Percentiles rank a stretch among this genome's conserved stretches.
Conservation (phyloP, 345 rosid genomes). For the Gossypium herbaceum region DNA sequence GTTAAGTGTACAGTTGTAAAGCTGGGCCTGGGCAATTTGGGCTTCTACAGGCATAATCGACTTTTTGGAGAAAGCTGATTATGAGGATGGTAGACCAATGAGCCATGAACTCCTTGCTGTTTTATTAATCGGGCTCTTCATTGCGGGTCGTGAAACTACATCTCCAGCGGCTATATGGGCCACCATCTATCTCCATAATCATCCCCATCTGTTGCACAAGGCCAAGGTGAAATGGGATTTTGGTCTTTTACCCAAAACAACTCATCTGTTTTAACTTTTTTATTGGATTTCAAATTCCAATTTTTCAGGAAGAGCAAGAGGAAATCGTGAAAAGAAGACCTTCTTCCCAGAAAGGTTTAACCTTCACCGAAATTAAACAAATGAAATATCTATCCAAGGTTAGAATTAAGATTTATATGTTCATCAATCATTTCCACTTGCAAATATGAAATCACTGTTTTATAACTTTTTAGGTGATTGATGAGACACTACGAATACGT, state of each 20-base stretch:
- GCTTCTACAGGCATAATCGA: constrained; percentile 21
- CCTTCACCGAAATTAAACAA: constrained; percentile 32
- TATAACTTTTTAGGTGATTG: background rate
- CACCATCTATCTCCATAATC: constrained; percentile 2
- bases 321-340: constrained; percentile 26
- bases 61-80: constrained; percentile 21
- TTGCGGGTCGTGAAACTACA: constrained; percentile 21
- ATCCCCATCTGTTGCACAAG: constrained; percentile 11
- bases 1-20: no score
- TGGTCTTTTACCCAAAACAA: background rate
- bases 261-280: no score
- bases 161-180: constrained; percentile 22
- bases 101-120: constrained; percentile 23
- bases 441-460: no score
- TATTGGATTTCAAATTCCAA: no score
- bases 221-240: constrained; percentile 13
- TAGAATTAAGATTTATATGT: background rate
- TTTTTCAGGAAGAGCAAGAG: constrained; percentile 28
- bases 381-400: constrained; percentile 47
- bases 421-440: no score
- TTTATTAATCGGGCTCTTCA: constrained; percentile 17
- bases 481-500: background rate
- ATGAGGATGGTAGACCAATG: constrained; percentile 25
- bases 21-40: no score
- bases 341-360: constrained; percentile 25